A percentile compares a stretch with the other conserved stretches of the same genome.
These are phyloP conservation scores for Capronia epimyces DNA, from an alignment of 2,329 filamentous ascomycete genomes.

Conservation along the genomic window DNA sequence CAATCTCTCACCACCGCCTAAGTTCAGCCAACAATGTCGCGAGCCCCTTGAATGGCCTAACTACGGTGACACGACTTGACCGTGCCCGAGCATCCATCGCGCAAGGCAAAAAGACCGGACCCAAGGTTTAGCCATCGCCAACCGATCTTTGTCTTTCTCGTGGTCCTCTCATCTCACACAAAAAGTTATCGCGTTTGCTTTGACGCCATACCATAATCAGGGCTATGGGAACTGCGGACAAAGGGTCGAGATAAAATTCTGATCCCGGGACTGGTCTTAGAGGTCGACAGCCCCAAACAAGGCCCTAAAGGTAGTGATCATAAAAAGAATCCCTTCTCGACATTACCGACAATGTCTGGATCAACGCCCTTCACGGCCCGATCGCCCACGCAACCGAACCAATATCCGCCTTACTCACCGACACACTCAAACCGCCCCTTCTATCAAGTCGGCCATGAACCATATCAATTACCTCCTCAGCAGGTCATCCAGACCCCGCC, in stretches of 20 bases:
- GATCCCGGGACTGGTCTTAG: slow-evolving; percentile 1
- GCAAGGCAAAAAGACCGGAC: slow-evolving; percentile 1
- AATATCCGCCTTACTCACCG: slow-evolving; percentile 41
- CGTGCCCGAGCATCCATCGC: slow-evolving; percentile 8
- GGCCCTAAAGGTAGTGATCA: neutral
- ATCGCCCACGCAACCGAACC: slow-evolving; percentile 43
- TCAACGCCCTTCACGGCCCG: slow-evolving; percentile 40
- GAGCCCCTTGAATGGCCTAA: slow-evolving; percentile 18
- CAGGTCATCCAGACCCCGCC: slow-evolving; percentile 41
- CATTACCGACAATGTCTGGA: slow-evolving; percentile 22
- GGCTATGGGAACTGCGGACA: slow-evolving; percentile 20
- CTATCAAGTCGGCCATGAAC: slow-evolving; percentile 41
- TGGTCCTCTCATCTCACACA: neutral
- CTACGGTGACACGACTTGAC: slow-evolving; percentile 22
- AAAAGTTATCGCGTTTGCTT: slow-evolving; percentile 1
- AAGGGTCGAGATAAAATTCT: slow-evolving; percentile 15
- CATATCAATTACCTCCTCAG: slow-evolving; percentile 29
- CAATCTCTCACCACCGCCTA: slow-evolving; percentile 12
- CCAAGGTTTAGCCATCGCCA: neutral
- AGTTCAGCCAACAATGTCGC: slow-evolving; percentile 19
- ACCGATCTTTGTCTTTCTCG: neutral
- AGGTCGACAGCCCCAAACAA: neutral
- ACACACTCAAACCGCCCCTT: slow-evolving; percentile 18
- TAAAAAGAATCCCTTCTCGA: neutral
- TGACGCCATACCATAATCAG: slow-evolving; percentile 1